These are phyloP conservation scores for Lachancea sp. DNA, from an alignment of 805 yeast species.

Conservation along the genomic window DNA sequence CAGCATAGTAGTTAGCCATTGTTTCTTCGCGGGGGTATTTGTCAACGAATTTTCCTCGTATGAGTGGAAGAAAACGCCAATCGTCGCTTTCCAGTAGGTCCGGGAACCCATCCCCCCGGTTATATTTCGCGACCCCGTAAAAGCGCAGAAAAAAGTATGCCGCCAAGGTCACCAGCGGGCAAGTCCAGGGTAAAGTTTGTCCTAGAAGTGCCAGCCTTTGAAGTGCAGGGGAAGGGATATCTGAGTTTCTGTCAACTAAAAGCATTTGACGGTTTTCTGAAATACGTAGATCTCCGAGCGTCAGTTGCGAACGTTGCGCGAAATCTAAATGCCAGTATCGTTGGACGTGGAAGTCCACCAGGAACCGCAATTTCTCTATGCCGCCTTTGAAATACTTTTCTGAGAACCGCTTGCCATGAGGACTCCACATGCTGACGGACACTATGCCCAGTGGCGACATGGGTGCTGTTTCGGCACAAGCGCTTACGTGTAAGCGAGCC, in stretches of 20 bases:
- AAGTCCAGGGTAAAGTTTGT: conserved; percentile 24
- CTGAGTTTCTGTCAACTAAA: conserved; percentile 3
- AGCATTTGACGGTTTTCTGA: conserved; percentile 2
- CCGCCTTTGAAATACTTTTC: conserved; percentile 26
- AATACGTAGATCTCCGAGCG: conserved; percentile 16
- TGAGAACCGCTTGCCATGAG: conserved; percentile 19
- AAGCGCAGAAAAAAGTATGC: conserved; percentile 27
- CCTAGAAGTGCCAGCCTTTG: conserved; percentile 17
- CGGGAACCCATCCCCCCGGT: conserved; percentile 31
- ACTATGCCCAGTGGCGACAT: conserved; percentile 16
- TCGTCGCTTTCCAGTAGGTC: conserved; percentile 13
- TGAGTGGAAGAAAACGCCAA: conserved; percentile 23
- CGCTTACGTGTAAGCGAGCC: conserved; percentile 15
- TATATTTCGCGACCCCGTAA: conserved; percentile 23
- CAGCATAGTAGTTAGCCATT: conserved; percentile 24
- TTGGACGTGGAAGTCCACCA: conserved; percentile 30
- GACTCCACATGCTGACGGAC: conserved; percentile 30
- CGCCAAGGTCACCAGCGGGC: conserved; percentile 29
- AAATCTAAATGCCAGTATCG: conserved; percentile 21
- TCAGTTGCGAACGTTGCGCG: conserved; percentile 22
- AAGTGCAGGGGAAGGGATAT: conserved; percentile 2
- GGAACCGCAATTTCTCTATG: conserved; percentile 25
- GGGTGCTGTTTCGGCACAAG: conserved; percentile 6
- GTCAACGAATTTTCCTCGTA: conserved; percentile 24
- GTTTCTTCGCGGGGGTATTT: conserved; percentile 30